phyloP scores from a whole-genome alignment of 2,329 filamentous ascomycete species.

The Colletotrichum higginsianum region DNA sequence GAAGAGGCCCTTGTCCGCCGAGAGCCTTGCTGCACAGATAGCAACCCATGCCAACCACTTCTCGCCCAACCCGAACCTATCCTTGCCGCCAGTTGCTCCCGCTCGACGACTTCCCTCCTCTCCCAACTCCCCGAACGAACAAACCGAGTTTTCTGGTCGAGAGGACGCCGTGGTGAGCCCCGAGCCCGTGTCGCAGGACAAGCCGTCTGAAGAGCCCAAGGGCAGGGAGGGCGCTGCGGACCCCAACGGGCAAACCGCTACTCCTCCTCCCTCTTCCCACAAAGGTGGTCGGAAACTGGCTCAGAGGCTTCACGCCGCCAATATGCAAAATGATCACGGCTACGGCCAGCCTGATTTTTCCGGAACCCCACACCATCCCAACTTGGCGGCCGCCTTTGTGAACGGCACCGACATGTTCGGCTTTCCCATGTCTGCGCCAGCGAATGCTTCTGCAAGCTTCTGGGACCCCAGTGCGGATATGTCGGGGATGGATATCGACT shows the following conservation, averaged over 20 bases:
- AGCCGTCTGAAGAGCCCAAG: conserved; percentile 62
- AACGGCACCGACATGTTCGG: conserved; percentile 70
- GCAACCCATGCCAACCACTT: conserved; percentile 76
- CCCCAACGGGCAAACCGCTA: conserved; percentile 66
- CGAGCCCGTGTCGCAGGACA: conserved; percentile 46
- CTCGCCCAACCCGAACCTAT: conserved; percentile 66
- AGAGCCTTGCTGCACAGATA: conserved; percentile 65
- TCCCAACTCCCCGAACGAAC: conserved; percentile 59
- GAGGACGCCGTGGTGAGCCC: conserved; percentile 47
- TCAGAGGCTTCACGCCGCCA: conserved; percentile 61
- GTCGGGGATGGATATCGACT: conserved; percentile 73
- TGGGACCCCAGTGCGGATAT: conserved; percentile 70
- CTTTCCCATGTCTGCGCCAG: conserved; percentile 73
- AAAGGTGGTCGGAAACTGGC: conserved; percentile 71
- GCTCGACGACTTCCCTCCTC: conserved; percentile 72
- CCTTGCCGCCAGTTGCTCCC: conserved; percentile 72
- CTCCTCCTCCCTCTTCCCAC: conserved; percentile 71
- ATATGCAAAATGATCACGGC: conserved; percentile 72
- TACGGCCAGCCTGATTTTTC: conserved; percentile 68
- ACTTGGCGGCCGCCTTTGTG: conserved; percentile 61
- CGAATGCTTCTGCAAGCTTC: conserved; percentile 65
- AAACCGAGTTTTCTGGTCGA: conserved; percentile 51
- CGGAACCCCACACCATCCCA: conserved; percentile 63
- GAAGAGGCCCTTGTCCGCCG: conserved; percentile 67
- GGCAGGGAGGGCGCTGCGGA: conserved; percentile 58